Conservation (phyloP, 352 stramenopile species). For the Thraustochytrium sp. region DNA sequence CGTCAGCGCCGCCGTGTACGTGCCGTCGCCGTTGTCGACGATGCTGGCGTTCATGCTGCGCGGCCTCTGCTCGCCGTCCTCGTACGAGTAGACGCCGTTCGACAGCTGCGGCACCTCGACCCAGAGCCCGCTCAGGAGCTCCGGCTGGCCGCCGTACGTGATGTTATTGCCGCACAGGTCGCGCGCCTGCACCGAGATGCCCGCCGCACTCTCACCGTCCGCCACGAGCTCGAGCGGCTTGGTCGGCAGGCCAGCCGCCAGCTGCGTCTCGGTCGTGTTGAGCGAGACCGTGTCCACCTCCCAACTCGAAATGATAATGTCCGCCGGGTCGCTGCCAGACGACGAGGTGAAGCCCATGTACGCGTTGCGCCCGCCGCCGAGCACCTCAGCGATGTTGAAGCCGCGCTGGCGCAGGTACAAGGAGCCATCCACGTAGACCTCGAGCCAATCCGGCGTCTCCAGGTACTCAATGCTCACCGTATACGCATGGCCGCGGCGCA, state of each 20-base stretch:
- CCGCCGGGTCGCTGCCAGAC: not conserved
- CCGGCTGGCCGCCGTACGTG: not conserved
- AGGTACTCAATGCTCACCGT: not conserved
- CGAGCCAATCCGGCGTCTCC: slow-evolving; percentile 1
- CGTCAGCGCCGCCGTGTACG: not conserved
- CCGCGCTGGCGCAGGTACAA: not conserved
- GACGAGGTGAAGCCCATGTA: slow-evolving; percentile 16
- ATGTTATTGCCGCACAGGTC: not conserved
- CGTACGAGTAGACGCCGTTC: not conserved
- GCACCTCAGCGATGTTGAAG: not conserved
- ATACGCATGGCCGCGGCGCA: not conserved
- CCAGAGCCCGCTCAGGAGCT: not conserved
- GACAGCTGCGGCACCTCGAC: not conserved
- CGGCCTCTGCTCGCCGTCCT: not conserved
- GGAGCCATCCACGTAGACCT: slow-evolving; percentile 6
- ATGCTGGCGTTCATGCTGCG: not conserved
- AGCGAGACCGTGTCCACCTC: slow-evolving; percentile 1
- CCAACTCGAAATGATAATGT: not conserved
- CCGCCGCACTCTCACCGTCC: not conserved
- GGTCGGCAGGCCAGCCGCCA: not conserved
- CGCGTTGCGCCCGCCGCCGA: not conserved
- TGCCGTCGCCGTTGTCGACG: slow-evolving; percentile 29
- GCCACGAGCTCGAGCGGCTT: not conserved
- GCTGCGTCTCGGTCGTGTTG: not conserved
- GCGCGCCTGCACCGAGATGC: slow-evolving; percentile 8